Evolutionary conservation across 129 eudicot genomes (phyloP).

Genomic region (Centaurea solstitialis): DNA sequence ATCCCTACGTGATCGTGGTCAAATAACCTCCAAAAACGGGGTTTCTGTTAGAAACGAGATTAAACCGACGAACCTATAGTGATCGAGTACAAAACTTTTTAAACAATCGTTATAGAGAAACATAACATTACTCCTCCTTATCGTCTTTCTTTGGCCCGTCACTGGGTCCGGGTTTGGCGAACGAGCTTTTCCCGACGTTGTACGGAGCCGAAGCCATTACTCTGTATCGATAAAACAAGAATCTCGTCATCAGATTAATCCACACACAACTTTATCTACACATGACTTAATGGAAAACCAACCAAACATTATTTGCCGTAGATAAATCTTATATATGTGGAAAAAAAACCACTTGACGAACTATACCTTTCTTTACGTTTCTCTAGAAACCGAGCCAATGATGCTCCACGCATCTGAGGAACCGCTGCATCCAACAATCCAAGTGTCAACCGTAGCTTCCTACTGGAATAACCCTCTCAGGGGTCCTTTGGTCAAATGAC

Average conservation of each 20-base stretch:
- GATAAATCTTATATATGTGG: not conserved
- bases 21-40: not conserved
- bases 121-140: not conserved
- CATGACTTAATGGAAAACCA: too few relatives aligned
- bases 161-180: constrained; percentile 21
- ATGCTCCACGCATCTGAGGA: constrained; percentile 83
- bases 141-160: constrained; percentile 12
- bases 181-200: constrained; percentile 34
- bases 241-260: not conserved
- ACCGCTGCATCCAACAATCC: constrained; percentile 56
- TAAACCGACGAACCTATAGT: not conserved
- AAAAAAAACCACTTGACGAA: not conserved
- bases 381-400: constrained; percentile 75
- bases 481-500: not conserved
- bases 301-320: too few relatives aligned
- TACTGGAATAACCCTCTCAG: not conserved
- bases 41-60: not conserved
- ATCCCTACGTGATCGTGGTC: not conserved
- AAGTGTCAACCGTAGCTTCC: not conserved
- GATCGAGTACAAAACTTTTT: not conserved
- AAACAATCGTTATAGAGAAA: not conserved
- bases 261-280: too few relatives aligned
- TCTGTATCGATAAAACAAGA: constrained; percentile 22
- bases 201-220: constrained; percentile 61
- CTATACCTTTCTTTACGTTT: constrained; percentile 87